Base-by-base conservation (phyloP, 208 protist genomes). In the Acanthamoeba culbertsoni region DNA sequence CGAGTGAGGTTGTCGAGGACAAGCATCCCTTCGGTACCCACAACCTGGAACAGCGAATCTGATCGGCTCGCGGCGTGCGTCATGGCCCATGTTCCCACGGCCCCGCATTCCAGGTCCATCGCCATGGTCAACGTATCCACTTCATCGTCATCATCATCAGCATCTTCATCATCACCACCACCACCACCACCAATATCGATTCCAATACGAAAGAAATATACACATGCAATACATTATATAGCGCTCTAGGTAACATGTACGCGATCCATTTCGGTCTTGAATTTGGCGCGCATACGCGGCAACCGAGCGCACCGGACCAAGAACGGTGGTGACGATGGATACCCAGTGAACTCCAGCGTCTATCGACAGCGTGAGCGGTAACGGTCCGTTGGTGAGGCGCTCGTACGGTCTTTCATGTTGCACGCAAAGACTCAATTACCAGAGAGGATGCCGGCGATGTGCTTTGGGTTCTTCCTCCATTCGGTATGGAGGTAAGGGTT, bases 321-420 rank as follows among this genome's bases (percentile, higher is more conserved):
- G 51, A 10, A 88, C 77, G 16, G 48, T 88, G 28, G 77, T 88
- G 23, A 88, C 31, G 33, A 88, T 42, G 2, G 45, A 88, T 5
- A 88, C 77, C 77, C 77, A 88, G 37, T 88, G 77, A 23, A 88
- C 77, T 3, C 77, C 77, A 6, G 48, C 43, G 23, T 88, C 77
- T 79, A 20, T 31, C 4, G 8, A 35, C n/a, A 14, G 18, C 28
- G 62, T 71, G 28, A 8, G 63, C n/a, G 35, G 35, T 18, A n/a
- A 2, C 1, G 1, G 63, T 73, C 16, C 6, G 33, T 73, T 8
- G 31, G 63, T 73, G 33, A 71, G 18, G 23, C 31, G 59, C 59
- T 7, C 23, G 18, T 68, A n/a, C 48, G 12, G 18, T 18, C 12
- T 8, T 23, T 55, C 48, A 55, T 55, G 48, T 23, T 55, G 18